phyloP scores from a whole-genome alignment of 352 stramenopile species.

The Phytophthora uliginosa region DNA sequence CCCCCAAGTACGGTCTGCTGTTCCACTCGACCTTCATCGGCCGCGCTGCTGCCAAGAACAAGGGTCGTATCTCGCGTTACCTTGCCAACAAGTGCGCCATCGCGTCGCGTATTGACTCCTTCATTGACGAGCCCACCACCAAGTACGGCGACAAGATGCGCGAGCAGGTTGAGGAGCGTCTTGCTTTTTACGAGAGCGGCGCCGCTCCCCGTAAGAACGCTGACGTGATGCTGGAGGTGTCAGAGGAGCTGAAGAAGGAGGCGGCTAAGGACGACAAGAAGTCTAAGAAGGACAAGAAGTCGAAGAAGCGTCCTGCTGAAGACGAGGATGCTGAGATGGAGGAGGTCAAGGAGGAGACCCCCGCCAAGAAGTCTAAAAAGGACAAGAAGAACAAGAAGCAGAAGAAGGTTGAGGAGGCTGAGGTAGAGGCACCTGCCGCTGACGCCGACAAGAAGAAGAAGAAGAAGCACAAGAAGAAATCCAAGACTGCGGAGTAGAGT shows the following conservation, averaged over 20 bases:
- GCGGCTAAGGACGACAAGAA: conserved; percentile 63
- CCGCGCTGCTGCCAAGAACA: conserved; percentile 99
- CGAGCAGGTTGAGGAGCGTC: conserved; percentile 99
- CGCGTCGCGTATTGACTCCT: conserved; percentile 99
- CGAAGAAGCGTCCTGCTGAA: conserved; percentile 84
- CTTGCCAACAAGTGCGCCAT: conserved; percentile 99
- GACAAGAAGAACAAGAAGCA: conserved; percentile 76
- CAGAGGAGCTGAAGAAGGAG: conserved; percentile 87
- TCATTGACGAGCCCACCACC: conserved; percentile 96
- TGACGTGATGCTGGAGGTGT: conserved; percentile 99
- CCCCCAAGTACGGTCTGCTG: conserved; percentile 99
- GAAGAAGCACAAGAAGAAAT: conserved; percentile 88
- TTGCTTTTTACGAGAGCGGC: conserved; percentile 99
- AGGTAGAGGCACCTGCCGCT: conserved; percentile 16
- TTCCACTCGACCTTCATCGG: conserved; percentile 99
- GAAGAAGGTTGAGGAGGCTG: conserved; percentile 48
- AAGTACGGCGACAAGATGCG: conserved; percentile 99
- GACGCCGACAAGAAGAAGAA: conserved; percentile 81
- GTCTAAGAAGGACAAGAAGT: conserved; percentile 80
- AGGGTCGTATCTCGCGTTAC: conserved; percentile 99
- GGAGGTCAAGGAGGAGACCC: conserved; percentile 68
- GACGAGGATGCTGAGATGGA: conserved; percentile 68
- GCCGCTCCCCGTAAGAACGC: conserved; percentile 98
- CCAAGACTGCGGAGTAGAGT: conserved; percentile 79
- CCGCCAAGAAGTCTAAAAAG: conserved; percentile 89